phyloP scores from a whole-genome alignment of 306 rosid species.

The Hippophae gyantsensis region DNA sequence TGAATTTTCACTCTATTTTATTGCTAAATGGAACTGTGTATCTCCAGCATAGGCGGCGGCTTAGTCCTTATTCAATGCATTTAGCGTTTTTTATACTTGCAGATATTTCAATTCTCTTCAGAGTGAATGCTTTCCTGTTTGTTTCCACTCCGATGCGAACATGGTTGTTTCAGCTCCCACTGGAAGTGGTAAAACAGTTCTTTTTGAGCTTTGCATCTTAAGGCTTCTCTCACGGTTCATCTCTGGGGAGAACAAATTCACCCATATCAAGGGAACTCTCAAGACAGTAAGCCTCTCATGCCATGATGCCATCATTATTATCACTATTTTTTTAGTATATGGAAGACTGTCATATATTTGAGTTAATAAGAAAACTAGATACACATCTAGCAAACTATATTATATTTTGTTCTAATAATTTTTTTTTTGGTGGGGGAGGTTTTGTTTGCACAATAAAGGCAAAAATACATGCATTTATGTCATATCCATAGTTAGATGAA shows the following conservation, averaged over 20 bases:
- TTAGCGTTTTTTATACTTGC: conserved; percentile 7
- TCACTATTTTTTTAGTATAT: conserved; percentile 1
- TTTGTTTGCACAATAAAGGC: not conserved
- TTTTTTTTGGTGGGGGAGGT: conserved; percentile 1
- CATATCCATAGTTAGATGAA: not conserved
- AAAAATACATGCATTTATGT: not conserved
- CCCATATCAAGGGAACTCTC: conserved; percentile 68
- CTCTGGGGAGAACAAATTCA: conserved; percentile 49
- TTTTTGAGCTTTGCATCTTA: conserved; percentile 90
- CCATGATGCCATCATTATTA: conserved; percentile 1
- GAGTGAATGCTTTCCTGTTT: conserved; percentile 87
- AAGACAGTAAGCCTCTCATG: conserved; percentile 59
- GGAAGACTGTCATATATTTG: not conserved
- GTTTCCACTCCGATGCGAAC: conserved; percentile 81
- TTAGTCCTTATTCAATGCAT: too few relatives aligned
- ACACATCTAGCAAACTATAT: conserved; percentile 5
- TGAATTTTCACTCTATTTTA: not conserved
- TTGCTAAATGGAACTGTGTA: not conserved
- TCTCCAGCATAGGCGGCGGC: not conserved
- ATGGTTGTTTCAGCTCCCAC: conserved; percentile 97
- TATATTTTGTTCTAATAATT: not conserved
- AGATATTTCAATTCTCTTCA: conserved; percentile 95
- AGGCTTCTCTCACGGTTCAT: conserved; percentile 78
- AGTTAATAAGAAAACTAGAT: not conserved
- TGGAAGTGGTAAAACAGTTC: conserved; percentile 93